Evolutionary conservation across 1,139 yeast species (phyloP), one percentile per base, ranked within the genome.

Genomic region (Suhomyces maxii): DNA sequence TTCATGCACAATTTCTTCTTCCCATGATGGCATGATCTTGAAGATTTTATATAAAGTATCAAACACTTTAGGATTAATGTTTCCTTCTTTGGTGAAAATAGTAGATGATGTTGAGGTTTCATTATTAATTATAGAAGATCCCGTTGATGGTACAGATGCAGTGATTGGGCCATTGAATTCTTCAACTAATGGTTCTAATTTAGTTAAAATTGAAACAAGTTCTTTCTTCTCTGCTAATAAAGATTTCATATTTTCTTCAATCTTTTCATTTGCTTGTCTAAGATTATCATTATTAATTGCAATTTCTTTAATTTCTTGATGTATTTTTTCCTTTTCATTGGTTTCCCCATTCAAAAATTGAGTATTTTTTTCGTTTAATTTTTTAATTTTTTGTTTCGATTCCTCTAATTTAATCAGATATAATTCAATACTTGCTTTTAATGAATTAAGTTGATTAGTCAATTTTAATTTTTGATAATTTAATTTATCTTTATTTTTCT

Each of bases 11-110:
- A 73, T 58, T 14, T 69, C 73, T 11, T 54, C 56, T 39, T 63
- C 63, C 79, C 79, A 74, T 3, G 61, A 59, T 3, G 77, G 77
- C 39, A 56, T 56, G 8, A 68, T 46, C 34, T 54, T 53, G 40
- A 59, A 60, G 4, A 73, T 56, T 38, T 61, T 59, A 14, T 56
- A 50, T 14, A 73, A 50, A 5, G 64, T 52, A 12, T 68, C 73
- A 30, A 60, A 50, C 2, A 69, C 67, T 25, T 56, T 57, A 30
- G 56, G 58, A 34, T 65, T 64, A 18, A 73, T 54, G 1, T 64
- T 53, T 10, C 73, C 71, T 45, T 72, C 76, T 39, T 63, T 67
- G 41, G 61, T 62, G 50, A 70, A 69, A 31, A 63, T 57, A 3
- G 62, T 30, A 11, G 51, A 37, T 8, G 41, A 34, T 2, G 47